Conservation (phyloP, 768 basidiomycete genomes). For the Leccinum olivaceopallidum region DNA sequence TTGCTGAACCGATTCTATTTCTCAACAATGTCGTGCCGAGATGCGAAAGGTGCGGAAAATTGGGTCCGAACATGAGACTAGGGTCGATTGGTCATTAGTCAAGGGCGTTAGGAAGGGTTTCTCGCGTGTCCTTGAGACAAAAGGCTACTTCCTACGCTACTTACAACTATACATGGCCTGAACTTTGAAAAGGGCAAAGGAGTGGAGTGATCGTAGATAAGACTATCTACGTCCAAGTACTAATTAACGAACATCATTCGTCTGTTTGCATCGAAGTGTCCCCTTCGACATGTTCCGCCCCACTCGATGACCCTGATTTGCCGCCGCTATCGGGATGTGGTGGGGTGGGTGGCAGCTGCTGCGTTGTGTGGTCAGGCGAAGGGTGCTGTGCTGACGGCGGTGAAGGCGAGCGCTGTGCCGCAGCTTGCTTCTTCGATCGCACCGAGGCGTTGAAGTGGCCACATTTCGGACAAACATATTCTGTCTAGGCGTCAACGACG, state of each 20-base stretch:
- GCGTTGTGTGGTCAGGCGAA: conserved; percentile 12
- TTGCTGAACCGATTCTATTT: not conserved
- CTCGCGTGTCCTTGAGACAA: not conserved
- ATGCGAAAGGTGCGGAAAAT: not conserved
- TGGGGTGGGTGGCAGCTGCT: conserved; percentile 2
- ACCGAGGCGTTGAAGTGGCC: conserved; percentile 71
- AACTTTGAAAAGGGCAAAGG: not conserved
- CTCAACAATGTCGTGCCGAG: no score
- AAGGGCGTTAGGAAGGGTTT: not conserved
- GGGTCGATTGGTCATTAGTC: not conserved
- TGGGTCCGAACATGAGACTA: not conserved
- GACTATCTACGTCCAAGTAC: not conserved
- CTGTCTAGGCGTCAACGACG: conserved; percentile 38
- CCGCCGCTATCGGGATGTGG: no score
- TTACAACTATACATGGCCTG: not conserved
- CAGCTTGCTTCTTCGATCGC: conserved; percentile 32
- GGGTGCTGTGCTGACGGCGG: conserved; percentile 20
- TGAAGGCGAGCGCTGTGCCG: conserved; percentile 28
- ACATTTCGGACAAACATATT: conserved; percentile 86
- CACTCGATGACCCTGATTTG: not conserved
- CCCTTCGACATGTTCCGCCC: not conserved
- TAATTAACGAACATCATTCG: not conserved
- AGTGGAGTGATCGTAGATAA: not conserved
- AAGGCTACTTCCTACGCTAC: not conserved
- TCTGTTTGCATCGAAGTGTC: conserved; percentile 8